Evolutionary conservation across 2,329 filamentous ascomycete genomes (phyloP).

Genomic region (Didymella lethalis): DNA sequence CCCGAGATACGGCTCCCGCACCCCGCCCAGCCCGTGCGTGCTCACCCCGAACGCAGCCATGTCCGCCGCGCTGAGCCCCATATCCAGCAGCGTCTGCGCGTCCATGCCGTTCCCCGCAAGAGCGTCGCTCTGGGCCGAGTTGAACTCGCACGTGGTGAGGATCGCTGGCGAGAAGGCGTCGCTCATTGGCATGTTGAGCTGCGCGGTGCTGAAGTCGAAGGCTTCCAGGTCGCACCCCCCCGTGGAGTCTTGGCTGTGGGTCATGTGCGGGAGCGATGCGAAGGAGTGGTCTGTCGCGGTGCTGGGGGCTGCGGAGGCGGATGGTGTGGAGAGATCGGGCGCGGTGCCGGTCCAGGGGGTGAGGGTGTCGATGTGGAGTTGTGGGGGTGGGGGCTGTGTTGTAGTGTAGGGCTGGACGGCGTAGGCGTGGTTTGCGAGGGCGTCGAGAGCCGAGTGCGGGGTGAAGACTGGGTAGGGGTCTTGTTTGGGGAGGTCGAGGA

Average conservation of each 20-base stretch:
- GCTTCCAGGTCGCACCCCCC: slow-evolving; percentile 41
- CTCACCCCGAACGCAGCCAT: slow-evolving; percentile 25
- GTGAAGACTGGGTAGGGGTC: slow-evolving; percentile 25
- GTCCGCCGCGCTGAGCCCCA: slow-evolving; percentile 26
- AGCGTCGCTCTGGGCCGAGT: slow-evolving; percentile 4
- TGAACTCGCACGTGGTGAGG: slow-evolving; percentile 33
- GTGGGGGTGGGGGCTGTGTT: slow-evolving; percentile 23
- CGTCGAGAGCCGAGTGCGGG: slow-evolving; percentile 23
- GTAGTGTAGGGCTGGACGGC: slow-evolving; percentile 22
- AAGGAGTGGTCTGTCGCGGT: slow-evolving; percentile 41
- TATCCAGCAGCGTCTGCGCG: slow-evolving; percentile 24
- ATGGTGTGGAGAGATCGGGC: slow-evolving; percentile 34
- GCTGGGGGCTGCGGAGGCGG: slow-evolving; percentile 31
- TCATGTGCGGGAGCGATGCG: slow-evolving; percentile 32
- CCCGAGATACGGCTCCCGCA: too few relatives aligned
- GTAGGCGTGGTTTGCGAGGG: slow-evolving; percentile 27
- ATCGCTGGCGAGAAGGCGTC: slow-evolving; percentile 48
- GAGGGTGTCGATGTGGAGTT: slow-evolving; percentile 40
- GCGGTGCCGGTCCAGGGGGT: slow-evolving; percentile 29
- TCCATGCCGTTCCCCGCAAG: slow-evolving; percentile 14
- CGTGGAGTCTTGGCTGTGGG: slow-evolving; percentile 32
- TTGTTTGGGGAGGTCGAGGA: slow-evolving; percentile 4
- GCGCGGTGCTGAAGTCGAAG: slow-evolving; percentile 53
- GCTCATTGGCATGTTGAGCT: slow-evolving; percentile 45
- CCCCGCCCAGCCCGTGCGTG: too few relatives aligned